Conservation (phyloP, 805 yeast genomes). For the Suhomyces prunicola region DNA sequence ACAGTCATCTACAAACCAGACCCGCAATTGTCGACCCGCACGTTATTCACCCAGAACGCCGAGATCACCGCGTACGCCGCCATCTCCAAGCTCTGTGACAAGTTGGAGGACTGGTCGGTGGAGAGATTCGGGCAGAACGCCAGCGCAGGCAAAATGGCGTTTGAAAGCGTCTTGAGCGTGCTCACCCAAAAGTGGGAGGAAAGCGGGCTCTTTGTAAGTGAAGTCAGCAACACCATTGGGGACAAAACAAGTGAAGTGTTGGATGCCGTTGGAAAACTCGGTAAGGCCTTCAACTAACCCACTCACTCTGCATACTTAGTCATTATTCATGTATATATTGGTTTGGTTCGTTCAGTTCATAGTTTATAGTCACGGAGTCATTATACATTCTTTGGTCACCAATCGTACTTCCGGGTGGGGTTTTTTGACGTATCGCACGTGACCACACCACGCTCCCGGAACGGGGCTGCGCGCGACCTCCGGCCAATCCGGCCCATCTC, state of each 20-base stretch:
- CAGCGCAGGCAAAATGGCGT: constrained; percentile 73
- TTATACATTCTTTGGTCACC: neutral
- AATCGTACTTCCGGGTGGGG: neutral
- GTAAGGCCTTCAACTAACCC: constrained; percentile 7
- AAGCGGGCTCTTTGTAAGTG: constrained; percentile 34
- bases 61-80: constrained; percentile 83
- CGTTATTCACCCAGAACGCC: constrained; percentile 77
- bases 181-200: constrained; percentile 45
- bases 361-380: neutral
- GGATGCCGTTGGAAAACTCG: constrained; percentile 17
- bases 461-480: neutral
- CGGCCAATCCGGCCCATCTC: constrained; percentile 2
- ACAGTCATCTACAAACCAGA: constrained; percentile 82
- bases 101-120: constrained; percentile 89
- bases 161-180: constrained; percentile 69
- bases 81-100: constrained; percentile 66
- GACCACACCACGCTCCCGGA: neutral
- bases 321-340: neutral
- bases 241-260: constrained; percentile 13
- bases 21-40: constrained; percentile 42
- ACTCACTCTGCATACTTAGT: neutral
- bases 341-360: neutral
- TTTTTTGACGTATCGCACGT: neutral
- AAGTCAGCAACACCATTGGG: constrained; percentile 21
- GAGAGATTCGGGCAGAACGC: constrained; percentile 90